Conservation (phyloP, 805 yeast species). For the Candida xiaguanensis region DNA sequence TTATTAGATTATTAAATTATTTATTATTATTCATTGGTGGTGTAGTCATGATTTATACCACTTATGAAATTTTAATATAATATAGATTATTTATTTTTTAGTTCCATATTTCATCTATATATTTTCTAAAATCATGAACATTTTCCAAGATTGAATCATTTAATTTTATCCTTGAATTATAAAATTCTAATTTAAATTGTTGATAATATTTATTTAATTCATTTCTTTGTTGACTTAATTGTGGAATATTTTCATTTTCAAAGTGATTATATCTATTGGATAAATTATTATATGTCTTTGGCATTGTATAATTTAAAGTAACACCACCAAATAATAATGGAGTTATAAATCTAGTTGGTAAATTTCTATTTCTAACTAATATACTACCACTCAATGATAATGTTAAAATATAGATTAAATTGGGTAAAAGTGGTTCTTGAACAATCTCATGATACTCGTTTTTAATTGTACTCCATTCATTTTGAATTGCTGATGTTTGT, state of each 20-base stretch:
- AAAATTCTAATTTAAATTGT: constrained; percentile 13
- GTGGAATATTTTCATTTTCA: constrained; percentile 31
- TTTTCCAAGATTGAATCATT: constrained; percentile 15
- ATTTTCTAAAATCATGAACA: constrained; percentile 26
- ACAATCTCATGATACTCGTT: constrained; percentile 32
- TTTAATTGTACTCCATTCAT: constrained; percentile 36
- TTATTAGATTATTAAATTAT: constrained; percentile 44
- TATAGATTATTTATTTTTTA: too few relatives aligned
- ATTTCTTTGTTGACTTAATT: constrained; percentile 24
- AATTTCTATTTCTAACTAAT: constrained; percentile 41
- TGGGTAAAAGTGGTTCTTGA: constrained; percentile 55
- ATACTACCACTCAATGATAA: constrained; percentile 56
- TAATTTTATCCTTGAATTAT: constrained; percentile 10
- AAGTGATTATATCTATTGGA: constrained; percentile 17
- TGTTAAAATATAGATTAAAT: constrained; percentile 51
- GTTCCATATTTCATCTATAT: constrained; percentile 3
- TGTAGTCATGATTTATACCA: constrained; percentile 62
- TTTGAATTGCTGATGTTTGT: constrained; percentile 42
- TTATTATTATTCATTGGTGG: constrained; percentile 53
- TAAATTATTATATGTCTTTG: constrained; percentile 41
- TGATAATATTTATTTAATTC: constrained; percentile 11
- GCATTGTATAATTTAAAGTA: constrained; percentile 48
- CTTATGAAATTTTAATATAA: constrained; percentile 53
- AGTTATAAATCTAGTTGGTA: constrained; percentile 48
- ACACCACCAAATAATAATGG: constrained; percentile 49